Percentiles rank a stretch among this genome's conserved stretches.
phyloP scores from a whole-genome alignment of 176 grass and related monocot genomes.

The Oryza longistaminata region DNA sequence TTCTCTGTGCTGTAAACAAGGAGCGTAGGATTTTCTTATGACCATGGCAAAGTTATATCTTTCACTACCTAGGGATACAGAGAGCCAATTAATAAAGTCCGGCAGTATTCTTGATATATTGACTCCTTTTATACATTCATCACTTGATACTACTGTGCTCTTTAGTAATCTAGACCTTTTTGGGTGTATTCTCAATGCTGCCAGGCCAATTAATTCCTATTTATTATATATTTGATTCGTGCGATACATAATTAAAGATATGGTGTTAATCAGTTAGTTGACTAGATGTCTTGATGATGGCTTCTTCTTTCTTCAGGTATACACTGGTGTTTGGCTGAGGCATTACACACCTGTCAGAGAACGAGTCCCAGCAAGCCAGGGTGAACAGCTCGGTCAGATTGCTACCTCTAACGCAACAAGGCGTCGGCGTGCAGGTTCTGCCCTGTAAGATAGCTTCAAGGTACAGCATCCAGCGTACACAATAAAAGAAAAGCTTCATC shows the following conservation, averaged over 20 bases:
- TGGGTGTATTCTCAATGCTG: background rate
- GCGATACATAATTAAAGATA: background rate
- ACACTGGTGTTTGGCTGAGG: slow-evolving; percentile 73
- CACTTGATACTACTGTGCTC: background rate
- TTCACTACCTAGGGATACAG: background rate
- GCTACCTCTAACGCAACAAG: slow-evolving; percentile 82
- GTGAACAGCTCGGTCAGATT: slow-evolving; percentile 69
- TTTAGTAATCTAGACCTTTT: background rate
- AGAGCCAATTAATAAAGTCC: background rate
- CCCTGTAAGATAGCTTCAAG: slow-evolving; percentile 38
- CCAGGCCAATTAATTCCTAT: background rate
- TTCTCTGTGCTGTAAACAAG: background rate
- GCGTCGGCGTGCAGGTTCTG: slow-evolving; percentile 73
- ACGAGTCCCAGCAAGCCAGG: slow-evolving; percentile 49
- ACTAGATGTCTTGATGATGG: background rate
- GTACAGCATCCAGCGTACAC: background rate
- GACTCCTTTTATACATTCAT: background rate
- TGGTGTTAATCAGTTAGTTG: background rate
- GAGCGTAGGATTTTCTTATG: background rate
- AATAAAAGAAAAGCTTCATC: slow-evolving; percentile 26
- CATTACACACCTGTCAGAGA: slow-evolving; percentile 70
- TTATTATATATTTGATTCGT: background rate
- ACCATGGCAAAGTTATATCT: background rate
- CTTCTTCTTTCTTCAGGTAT: slow-evolving; percentile 51
- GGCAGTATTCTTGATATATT: background rate